These are phyloP conservation scores for Luffa acutangula DNA, from an alignment of 306 rosid genomes.

Conservation along the genomic window DNA sequence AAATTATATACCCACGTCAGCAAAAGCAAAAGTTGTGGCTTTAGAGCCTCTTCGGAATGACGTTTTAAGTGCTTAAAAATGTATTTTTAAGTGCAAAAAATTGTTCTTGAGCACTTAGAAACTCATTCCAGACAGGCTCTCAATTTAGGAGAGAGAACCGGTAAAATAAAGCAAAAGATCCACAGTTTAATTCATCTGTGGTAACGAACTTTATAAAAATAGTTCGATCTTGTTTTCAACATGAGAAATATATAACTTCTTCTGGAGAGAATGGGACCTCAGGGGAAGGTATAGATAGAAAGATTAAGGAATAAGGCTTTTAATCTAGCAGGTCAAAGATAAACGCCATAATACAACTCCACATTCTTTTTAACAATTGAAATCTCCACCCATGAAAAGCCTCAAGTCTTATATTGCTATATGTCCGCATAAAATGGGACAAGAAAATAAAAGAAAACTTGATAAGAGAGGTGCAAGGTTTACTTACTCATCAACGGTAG, in stretches of 20 bases:
- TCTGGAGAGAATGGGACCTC: too few relatives aligned
- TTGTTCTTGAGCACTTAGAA: too few relatives aligned
- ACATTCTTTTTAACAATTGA: too few relatives aligned
- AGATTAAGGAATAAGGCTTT: neutral
- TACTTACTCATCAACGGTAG: slow-evolving; percentile 25
- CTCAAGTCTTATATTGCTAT: neutral
- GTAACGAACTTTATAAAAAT: neutral
- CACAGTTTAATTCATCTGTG: neutral
- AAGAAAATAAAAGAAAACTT: neutral
- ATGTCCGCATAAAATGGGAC: neutral
- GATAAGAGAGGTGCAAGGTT: neutral
- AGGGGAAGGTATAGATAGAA: neutral
- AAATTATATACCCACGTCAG: neutral
- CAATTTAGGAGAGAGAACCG: too few relatives aligned
- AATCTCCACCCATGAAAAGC: neutral
- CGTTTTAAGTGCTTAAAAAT: too few relatives aligned
- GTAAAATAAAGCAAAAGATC: neutral
- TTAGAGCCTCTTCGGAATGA: too few relatives aligned
- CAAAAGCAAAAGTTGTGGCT: neutral
- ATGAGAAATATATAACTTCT: neutral
- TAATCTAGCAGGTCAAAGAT: neutral
- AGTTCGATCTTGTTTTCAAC: neutral
- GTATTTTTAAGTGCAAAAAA: too few relatives aligned
- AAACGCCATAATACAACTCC: too few relatives aligned
- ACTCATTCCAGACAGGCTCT: too few relatives aligned